phyloP scores from a whole-genome alignment of 1,284 basidiomycete genomes.

The Marasmius sp. region DNA sequence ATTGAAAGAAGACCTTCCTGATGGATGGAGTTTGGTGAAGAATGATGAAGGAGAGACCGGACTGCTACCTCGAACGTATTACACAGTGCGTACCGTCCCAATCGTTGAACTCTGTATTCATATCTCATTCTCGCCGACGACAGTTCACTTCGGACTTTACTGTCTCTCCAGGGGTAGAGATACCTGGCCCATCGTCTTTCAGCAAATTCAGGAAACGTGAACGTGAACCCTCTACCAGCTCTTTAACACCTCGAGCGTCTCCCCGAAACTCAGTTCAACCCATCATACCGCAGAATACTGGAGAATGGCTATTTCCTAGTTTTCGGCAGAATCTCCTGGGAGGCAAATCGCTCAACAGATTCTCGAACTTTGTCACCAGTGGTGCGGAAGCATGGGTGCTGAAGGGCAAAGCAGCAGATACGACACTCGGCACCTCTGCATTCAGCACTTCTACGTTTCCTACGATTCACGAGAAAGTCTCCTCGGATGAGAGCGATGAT shows the following conservation, averaged over 20 bases:
- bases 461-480: constrained; percentile 23
- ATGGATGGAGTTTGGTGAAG: constrained; percentile 75
- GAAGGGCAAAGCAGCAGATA: constrained; percentile 45
- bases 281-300: constrained; percentile 70
- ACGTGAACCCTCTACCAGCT: constrained; percentile 43
- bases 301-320: constrained; percentile 73
- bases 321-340: constrained; percentile 72
- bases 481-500: constrained; percentile 26
- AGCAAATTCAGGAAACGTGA: constrained; percentile 20
- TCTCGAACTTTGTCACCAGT: constrained; percentile 81
- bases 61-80: constrained; percentile 68
- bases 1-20: constrained; percentile 63
- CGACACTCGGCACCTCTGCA: constrained; percentile 14
- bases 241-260: constrained; percentile 55
- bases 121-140: constrained; percentile 4
- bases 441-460: constrained; percentile 13
- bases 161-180: constrained; percentile 44
- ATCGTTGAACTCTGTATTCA: not conserved
- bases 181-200: constrained; percentile 14
- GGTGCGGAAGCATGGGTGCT: constrained; percentile 82
- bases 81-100: constrained; percentile 53
- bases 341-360: constrained; percentile 76
- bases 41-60: constrained; percentile 59
- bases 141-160: constrained; percentile 67
- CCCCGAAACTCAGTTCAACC: constrained; percentile 37